A percentile compares a stretch with the other conserved stretches of the same genome.
These are phyloP conservation scores for Dipodascopsis tothii DNA, from an alignment of 805 yeast species.

Conservation along the genomic window DNA sequence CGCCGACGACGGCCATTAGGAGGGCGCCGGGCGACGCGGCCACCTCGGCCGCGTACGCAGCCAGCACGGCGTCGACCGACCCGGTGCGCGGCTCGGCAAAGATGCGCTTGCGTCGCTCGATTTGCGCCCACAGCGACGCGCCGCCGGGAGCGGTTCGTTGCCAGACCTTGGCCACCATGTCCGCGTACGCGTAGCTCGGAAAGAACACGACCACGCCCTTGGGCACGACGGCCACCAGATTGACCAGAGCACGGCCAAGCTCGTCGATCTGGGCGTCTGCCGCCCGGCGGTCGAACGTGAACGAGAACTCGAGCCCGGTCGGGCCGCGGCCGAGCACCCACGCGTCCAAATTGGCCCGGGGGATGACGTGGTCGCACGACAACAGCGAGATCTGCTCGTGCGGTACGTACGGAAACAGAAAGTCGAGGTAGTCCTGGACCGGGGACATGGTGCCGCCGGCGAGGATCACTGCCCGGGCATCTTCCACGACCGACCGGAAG, in stretches of 20 bases:
- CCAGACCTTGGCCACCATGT: conserved; percentile 50
- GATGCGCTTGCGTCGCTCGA: conserved; percentile 32
- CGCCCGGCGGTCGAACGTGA: conserved; percentile 61
- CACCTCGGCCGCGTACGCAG: conserved; percentile 44
- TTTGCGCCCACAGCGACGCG: conserved; percentile 24
- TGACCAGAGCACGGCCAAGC: conserved; percentile 45
- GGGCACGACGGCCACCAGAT: conserved; percentile 46
- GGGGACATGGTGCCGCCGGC: conserved; percentile 98
- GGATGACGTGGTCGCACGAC: conserved; percentile 79
- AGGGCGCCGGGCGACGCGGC: conserved; percentile 46
- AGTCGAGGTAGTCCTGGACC: conserved; percentile 52
- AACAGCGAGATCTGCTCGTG: conserved; percentile 42
- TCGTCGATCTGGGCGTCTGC: conserved; percentile 27
- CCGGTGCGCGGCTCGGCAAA: conserved; percentile 50
- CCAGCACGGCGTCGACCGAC: conserved; percentile 42
- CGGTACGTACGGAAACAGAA: conserved; percentile 53
- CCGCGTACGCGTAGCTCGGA: conserved; percentile 73
- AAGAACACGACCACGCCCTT: conserved; percentile 74
- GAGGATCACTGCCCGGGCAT: conserved; percentile 60
- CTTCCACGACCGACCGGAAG: conserved; percentile 58
- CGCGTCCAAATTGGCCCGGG: conserved; percentile 57
- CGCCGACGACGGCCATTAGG: conserved; percentile 82
- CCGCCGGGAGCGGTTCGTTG: conserved; percentile 27
- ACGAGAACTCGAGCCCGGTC: conserved; percentile 40
- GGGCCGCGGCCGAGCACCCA: conserved; percentile 40